A percentile compares a stretch with the other conserved stretches of the same genome.
phyloP scores from a whole-genome alignment of 2,329 filamentous ascomycete genomes.

The Gnomoniopsis smithogilvyi region DNA sequence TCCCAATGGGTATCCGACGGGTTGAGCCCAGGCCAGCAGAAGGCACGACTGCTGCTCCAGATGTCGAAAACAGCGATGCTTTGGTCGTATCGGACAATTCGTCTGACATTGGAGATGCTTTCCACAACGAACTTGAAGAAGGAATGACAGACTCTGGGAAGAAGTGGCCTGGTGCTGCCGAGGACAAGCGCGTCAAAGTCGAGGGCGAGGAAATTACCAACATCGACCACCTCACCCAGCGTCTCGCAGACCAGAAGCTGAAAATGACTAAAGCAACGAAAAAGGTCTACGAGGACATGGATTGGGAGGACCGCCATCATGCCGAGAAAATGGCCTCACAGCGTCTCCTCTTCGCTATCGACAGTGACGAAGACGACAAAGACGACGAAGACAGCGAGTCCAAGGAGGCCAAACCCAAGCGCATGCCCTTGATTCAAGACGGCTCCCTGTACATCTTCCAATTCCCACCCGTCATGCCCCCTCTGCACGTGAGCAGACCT shows the following conservation, averaged over 20 bases:
- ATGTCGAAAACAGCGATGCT: conserved; percentile 44
- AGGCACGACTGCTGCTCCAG: conserved; percentile 51
- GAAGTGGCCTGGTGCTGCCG: conserved; percentile 41
- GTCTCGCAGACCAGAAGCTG: conserved; percentile 5
- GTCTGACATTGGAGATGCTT: conserved; percentile 29
- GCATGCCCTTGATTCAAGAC: conserved; percentile 33
- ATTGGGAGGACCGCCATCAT: conserved; percentile 29
- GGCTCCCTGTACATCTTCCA: conserved; percentile 63
- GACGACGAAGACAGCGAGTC: conserved; percentile 6
- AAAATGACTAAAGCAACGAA: conserved; percentile 21
- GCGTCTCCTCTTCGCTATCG: conserved; percentile 27
- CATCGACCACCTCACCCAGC: conserved; percentile 36
- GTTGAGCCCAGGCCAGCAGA: conserved; percentile 49
- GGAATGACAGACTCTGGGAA: conserved; percentile 31
- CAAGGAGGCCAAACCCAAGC: conserved; percentile 15
- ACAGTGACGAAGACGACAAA: conserved; percentile 16
- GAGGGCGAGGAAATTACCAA: conserved; percentile 42
- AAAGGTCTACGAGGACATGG: conserved; percentile 22
- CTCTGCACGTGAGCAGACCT: conserved; percentile 34
- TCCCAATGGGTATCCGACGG: conserved; percentile 54
- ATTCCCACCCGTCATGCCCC: conserved; percentile 59
- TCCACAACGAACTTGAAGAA: conserved; percentile 12
- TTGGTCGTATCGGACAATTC: conserved; percentile 32
- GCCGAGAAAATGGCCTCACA: conserved; percentile 29
- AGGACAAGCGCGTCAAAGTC: conserved; percentile 31